A percentile compares a stretch with the other conserved stretches of the same genome.
Conservation (phyloP, 1,284 basidiomycete species). For the Leccinum pseudoinsigne region DNA sequence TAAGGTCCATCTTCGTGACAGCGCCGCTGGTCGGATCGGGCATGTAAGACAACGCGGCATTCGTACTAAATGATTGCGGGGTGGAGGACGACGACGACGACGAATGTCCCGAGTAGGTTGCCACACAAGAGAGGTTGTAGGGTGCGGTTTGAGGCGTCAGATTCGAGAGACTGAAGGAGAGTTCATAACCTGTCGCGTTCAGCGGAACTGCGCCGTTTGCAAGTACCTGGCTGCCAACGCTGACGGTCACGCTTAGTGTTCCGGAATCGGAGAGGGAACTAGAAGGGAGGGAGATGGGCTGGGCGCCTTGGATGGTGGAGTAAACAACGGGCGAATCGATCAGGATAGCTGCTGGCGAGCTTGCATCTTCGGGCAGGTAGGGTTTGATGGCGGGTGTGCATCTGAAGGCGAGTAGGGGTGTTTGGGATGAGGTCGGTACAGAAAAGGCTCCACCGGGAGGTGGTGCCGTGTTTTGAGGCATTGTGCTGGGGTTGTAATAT, state of each 20-base stretch:
- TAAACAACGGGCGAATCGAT: slow-evolving; percentile 30
- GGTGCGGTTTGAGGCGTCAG: slow-evolving; percentile 25
- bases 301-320: slow-evolving; percentile 23
- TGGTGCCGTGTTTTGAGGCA: slow-evolving; percentile 23
- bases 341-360: slow-evolving; percentile 24
- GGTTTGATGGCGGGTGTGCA: slow-evolving; percentile 31
- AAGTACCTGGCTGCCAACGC: slow-evolving; percentile 21
- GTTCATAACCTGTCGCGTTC: slow-evolving; percentile 29
- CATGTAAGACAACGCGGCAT: slow-evolving; percentile 55
- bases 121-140: slow-evolving; percentile 32
- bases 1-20: slow-evolving; percentile 69
- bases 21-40: slow-evolving; percentile 49
- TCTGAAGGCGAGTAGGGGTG: slow-evolving; percentile 29
- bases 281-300: slow-evolving; percentile 27
- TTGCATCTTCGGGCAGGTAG: slow-evolving; percentile 30
- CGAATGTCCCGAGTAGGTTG: slow-evolving; percentile 22
- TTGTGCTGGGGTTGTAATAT: slow-evolving; percentile 28
- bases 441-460: slow-evolving; percentile 29
- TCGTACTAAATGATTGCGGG: slow-evolving; percentile 47
- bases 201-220: slow-evolving; percentile 27
- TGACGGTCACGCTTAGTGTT: slow-evolving; percentile 27
- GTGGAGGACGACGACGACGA: slow-evolving; percentile 12
- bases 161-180: slow-evolving; percentile 23
- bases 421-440: slow-evolving; percentile 19
- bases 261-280: slow-evolving; percentile 24